Evolutionary conservation across 2,329 filamentous ascomycete genomes (phyloP).

Genomic region (Calonectria hongkongensis): DNA sequence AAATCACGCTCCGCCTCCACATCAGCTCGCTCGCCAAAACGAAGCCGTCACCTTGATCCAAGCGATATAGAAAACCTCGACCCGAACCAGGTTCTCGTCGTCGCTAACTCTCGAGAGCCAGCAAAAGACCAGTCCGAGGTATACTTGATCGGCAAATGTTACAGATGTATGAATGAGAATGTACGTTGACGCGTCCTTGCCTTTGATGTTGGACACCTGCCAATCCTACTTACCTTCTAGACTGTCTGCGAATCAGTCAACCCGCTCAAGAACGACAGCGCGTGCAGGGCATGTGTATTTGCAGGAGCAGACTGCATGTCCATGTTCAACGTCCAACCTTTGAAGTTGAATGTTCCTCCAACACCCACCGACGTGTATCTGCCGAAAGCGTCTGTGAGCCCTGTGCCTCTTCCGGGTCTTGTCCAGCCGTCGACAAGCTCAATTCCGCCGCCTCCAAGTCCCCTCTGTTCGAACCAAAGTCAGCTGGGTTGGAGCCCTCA

Average conservation of each 20-base stretch:
- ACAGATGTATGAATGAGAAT: background rate
- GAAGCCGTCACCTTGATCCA: background rate
- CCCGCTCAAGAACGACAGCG: background rate
- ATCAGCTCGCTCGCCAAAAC: background rate
- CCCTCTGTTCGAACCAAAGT: too few relatives aligned
- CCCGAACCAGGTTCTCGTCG: too few relatives aligned
- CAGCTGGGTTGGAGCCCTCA: too few relatives aligned
- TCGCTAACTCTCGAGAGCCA: background rate
- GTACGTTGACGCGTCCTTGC: background rate
- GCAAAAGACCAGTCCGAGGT: background rate
- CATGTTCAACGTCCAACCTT: background rate
- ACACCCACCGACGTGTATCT: background rate
- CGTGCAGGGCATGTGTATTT: background rate
- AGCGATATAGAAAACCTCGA: background rate
- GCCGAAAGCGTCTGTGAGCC: background rate
- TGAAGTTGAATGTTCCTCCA: background rate
- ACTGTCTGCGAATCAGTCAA: background rate
- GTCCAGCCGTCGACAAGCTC: too few relatives aligned
- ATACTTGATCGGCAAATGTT: background rate
- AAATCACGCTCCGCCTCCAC: background rate
- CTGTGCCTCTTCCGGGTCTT: too few relatives aligned
- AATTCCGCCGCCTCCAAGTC: too few relatives aligned
- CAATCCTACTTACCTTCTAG: conserved; percentile 9
- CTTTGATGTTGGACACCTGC: background rate
- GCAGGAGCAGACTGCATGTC: background rate